Base-by-base conservation (phyloP, 1,139 yeast species). In the Yamadazyma conglobata region DNA sequence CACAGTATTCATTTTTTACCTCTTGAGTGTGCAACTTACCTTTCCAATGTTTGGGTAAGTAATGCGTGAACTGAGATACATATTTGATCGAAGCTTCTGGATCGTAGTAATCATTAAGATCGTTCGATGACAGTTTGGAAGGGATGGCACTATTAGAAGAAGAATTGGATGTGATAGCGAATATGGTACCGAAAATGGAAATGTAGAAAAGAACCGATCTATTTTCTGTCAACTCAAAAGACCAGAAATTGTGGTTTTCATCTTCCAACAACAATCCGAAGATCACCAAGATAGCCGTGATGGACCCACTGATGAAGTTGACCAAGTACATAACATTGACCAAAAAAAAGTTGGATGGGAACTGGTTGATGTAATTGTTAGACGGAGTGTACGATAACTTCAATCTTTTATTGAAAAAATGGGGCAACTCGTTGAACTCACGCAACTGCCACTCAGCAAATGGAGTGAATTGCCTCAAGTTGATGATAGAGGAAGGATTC, bases 371-470 rank as follows among this genome's bases (percentile, higher is more conserved):
- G 50, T 91, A 91, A 10, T 78, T 73, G 30, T 83, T 74, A 0
- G 98, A 96, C 3, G 89, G 79, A 9, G 77, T 83, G 24, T 77
- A 73, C 28, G 96, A 85, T 43, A 85, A 58, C 32, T 79, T 84
- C 25, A 93, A 60, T 30, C 99, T 65, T 44, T 80, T 77, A 36
- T 78, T 78, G 54, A 91, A 91, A 24, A 91, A 69, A 56, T 91
- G 98, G 24, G 87, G 87, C 12, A 91, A 66, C 54, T 91, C 99
- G 52, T 91, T 91, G 52, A 84, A 87, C 51, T 91, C 98, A 34
- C 98, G 68, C 50, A 93, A 73, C 52, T 82, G 86, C 97, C 98
- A 91, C 50, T 86, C 91, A 0, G 97, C 96, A 55, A 77, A 74
- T 0, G 96, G 96, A 0, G 97, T 87, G 50, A 87, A 91, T 47